Percentiles rank a stretch among this genome's conserved stretches.
These are phyloP conservation scores for Candida stauntonica DNA, from an alignment of 805 yeast genomes.

Conservation along the genomic window DNA sequence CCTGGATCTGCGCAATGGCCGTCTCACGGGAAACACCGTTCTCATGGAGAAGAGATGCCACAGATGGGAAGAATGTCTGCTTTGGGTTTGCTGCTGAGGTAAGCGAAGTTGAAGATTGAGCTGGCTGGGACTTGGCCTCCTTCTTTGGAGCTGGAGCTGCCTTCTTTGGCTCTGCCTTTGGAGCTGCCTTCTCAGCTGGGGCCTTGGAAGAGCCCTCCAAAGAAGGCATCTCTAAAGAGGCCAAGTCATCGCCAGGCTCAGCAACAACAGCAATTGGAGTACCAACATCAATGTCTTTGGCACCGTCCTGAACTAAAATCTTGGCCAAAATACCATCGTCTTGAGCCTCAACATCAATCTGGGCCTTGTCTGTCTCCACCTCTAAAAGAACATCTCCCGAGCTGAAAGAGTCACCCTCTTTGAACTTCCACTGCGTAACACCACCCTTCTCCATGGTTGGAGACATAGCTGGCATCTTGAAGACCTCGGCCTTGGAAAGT, in stretches of 20 bases:
- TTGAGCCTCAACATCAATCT: slow-evolving; percentile 79
- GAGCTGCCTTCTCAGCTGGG: slow-evolving; percentile 11
- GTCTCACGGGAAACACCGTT: slow-evolving; percentile 63
- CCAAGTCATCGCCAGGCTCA: slow-evolving; percentile 80
- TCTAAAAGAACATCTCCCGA: slow-evolving; percentile 83
- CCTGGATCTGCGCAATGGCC: slow-evolving; percentile 66
- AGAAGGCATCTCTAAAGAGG: slow-evolving; percentile 54
- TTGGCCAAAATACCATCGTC: slow-evolving; percentile 91
- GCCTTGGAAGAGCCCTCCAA: slow-evolving; percentile 21
- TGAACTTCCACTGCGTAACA: slow-evolving; percentile 81
- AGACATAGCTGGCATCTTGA: slow-evolving; percentile 97
- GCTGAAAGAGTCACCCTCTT: slow-evolving; percentile 65
- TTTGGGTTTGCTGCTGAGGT: slow-evolving; percentile 49
- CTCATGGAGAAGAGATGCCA: slow-evolving; percentile 54
- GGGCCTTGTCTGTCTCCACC: slow-evolving; percentile 85
- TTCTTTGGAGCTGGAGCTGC: not conserved
- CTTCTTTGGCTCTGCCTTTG: slow-evolving; percentile 10
- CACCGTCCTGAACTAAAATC: slow-evolving; percentile 66
- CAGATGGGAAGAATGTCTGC: slow-evolving; percentile 78
- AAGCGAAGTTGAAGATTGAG: slow-evolving; percentile 22
- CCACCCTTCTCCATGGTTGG: slow-evolving; percentile 99
- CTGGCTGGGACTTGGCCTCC: slow-evolving; percentile 43
- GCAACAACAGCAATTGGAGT: slow-evolving; percentile 84
- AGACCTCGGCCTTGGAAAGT: slow-evolving; percentile 36
- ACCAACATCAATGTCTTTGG: slow-evolving; percentile 79